Evolutionary conservation across 2,329 filamentous ascomycete species (phyloP), one percentile per base, ranked within the genome.

Genomic region (Microsporum canis): DNA sequence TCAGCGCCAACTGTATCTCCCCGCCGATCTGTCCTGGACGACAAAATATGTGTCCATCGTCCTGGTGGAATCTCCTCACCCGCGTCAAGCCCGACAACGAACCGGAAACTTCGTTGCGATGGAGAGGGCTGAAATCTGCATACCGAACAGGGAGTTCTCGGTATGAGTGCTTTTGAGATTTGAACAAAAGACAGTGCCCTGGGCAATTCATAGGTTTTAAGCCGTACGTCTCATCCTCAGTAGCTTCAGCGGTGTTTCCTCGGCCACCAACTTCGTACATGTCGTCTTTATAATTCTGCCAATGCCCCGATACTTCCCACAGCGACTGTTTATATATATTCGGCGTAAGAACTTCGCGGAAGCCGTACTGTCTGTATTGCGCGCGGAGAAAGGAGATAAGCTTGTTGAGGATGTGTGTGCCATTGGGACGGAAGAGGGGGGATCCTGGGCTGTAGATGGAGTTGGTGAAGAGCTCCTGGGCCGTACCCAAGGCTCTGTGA

Each of bases 131-230:
- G 70, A 95, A 95, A 72, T 95, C 91, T 61, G 90, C 89, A 73
- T 89, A 90, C 68, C 90, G 85, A 63, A 95, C 82, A 0, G 91
- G 90, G 17, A 95, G 77, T 65, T 95, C 88, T 65, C 87, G 83
- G 73, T 92, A 92, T 66, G 86, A 90, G 63, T 85, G 84, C 61
- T 81, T 80, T 65, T 86, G 82, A 55, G 86, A 86, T 63, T 83
- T 86, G 71, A 95, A 95, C 64, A 95, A 82, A 65, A 95, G 78
- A 71, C 89, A 95, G 73, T 95, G 90, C 2, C 89, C 90, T 0
- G 90, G 90, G 71, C 90, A 95, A 71, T 95, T 95, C 90, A 95
- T 95, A 12, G 90, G 90, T 73, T 95, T 95, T 66, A 95, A 77
- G 17, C 88, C 89, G 73, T 89, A 95, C 64, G 88, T 87, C 65